These are phyloP conservation scores for Fusarium sp. DNA, from an alignment of 2,329 filamentous ascomycete genomes.

Conservation along the genomic window DNA sequence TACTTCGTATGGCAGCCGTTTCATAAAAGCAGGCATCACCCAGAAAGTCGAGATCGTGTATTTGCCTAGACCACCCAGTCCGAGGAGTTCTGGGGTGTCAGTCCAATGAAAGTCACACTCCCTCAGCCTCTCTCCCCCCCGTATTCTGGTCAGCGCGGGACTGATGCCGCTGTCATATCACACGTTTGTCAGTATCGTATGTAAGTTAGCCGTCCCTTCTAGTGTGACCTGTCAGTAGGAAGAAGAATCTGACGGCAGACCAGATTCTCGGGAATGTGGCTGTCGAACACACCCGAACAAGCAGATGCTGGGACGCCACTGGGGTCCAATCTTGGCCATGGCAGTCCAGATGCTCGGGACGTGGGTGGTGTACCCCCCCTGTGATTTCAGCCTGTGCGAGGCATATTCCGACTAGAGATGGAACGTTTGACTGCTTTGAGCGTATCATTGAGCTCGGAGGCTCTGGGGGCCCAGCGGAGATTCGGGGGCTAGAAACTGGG, in stretches of 20 bases:
- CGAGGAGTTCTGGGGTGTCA: conserved; percentile 11
- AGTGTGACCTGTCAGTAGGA: conserved; percentile 25
- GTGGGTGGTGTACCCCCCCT: conserved; percentile 13
- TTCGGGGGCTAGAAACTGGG: conserved; percentile 9
- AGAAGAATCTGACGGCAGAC: conserved; percentile 40
- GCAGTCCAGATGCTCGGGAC: conserved; percentile 14
- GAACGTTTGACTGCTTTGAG: conserved; percentile 4
- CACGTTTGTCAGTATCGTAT: conserved; percentile 24
- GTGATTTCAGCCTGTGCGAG: conserved; percentile 14
- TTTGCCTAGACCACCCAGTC: conserved; percentile 12
- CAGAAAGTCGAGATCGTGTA: conserved; percentile 14
- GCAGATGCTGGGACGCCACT: conserved; percentile 23
- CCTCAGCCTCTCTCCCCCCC: conserved; percentile 2
- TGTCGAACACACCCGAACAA: conserved; percentile 30
- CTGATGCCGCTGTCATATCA: conserved; percentile 28
- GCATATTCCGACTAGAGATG: conserved; percentile 7
- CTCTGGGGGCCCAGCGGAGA: conserved; percentile 21
- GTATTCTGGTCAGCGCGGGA: conserved; percentile 35
- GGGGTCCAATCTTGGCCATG: conserved; percentile 17
- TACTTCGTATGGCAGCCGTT: conserved; percentile 9
- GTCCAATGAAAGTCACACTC: conserved; percentile 12
- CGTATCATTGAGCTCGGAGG: conserved; percentile 1
- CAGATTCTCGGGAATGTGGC: conserved; percentile 34
- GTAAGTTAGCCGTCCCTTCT: conserved; percentile 2
- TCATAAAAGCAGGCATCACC: neutral